A percentile compares a stretch with the other conserved stretches of the same genome.
Evolutionary conservation across 2,329 filamentous ascomycete genomes (phyloP).

Genomic region (Scytalidium lignicola): DNA sequence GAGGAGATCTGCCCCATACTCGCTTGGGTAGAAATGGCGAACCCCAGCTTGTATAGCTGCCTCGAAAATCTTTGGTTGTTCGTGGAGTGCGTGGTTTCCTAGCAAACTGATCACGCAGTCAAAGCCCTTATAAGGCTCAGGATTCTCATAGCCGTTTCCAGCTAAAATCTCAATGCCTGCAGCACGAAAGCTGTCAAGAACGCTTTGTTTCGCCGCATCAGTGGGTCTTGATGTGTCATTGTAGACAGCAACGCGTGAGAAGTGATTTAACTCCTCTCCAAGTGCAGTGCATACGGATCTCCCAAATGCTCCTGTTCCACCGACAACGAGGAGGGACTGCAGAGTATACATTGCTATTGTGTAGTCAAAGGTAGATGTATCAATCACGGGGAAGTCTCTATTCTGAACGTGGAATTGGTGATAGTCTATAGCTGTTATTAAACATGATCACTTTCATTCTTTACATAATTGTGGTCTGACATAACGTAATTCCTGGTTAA

Average conservation of each 20-base stretch:
- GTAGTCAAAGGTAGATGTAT: too few relatives aligned
- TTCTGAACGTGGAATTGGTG: too few relatives aligned
- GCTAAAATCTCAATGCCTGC: neutral
- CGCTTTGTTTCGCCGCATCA: neutral
- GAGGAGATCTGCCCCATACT: conserved; percentile 36
- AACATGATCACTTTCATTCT: too few relatives aligned
- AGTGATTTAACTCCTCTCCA: neutral
- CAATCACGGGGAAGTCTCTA: too few relatives aligned
- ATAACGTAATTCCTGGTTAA: too few relatives aligned
- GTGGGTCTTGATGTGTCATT: neutral
- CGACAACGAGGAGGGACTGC: neutral
- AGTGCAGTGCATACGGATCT: neutral
- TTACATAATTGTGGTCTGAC: too few relatives aligned
- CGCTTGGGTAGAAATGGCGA: conserved; percentile 52
- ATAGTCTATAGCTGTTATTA: too few relatives aligned
- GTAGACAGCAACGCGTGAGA: neutral
- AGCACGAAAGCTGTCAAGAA: neutral
- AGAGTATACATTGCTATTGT: neutral
- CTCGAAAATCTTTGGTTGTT: conserved; percentile 48
- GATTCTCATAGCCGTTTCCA: neutral
- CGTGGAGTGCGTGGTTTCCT: conserved; percentile 20
- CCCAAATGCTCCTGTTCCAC: neutral
- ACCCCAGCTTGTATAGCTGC: conserved; percentile 53
- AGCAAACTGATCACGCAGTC: conserved; percentile 51
- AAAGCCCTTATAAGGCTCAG: conserved; percentile 33